Percentiles rank a stretch among this genome's conserved stretches.
phyloP scores from a whole-genome alignment of 306 rosid genomes.

The Luffa acutangula region DNA sequence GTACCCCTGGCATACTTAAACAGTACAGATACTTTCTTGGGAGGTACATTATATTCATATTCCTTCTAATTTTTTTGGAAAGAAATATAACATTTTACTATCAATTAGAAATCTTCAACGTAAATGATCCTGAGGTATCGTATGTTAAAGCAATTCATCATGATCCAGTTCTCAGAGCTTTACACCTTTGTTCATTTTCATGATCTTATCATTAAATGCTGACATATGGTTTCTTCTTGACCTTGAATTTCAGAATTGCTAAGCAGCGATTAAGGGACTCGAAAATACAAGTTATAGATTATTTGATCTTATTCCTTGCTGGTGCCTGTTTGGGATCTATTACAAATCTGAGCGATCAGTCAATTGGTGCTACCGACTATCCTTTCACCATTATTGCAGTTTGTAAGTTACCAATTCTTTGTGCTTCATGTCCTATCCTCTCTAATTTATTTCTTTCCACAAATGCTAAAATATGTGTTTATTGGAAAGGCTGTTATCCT shows the following conservation, averaged over 20 bases:
- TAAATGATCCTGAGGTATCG: neutral
- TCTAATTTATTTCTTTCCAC: neutral
- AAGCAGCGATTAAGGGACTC: constrained; percentile 92
- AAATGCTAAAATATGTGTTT: neutral
- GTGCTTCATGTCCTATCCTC: neutral
- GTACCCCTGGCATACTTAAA: constrained; percentile 58
- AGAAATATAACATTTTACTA: neutral
- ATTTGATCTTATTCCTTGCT: constrained; percentile 79
- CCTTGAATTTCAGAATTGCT: constrained; percentile 42
- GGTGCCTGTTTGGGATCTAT: constrained; percentile 96
- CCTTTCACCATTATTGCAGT: constrained; percentile 83
- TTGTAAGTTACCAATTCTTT: constrained; percentile 45
- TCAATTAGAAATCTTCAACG: neutral
- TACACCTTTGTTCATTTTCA: neutral
- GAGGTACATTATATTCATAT: constrained; percentile 32
- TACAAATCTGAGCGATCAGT: constrained; percentile 49
- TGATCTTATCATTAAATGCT: neutral
- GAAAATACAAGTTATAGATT: constrained; percentile 72
- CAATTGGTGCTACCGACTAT: constrained; percentile 65
- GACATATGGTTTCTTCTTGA: neutral
- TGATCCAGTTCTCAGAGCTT: neutral
- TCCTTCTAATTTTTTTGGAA: neutral
- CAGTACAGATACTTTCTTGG: constrained; percentile 82
- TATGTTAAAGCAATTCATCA: neutral
- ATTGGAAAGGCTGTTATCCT: neutral